Evolutionary conservation across 805 yeast genomes (phyloP).

Genomic region (Wickerhamiella hasegawae): DNA sequence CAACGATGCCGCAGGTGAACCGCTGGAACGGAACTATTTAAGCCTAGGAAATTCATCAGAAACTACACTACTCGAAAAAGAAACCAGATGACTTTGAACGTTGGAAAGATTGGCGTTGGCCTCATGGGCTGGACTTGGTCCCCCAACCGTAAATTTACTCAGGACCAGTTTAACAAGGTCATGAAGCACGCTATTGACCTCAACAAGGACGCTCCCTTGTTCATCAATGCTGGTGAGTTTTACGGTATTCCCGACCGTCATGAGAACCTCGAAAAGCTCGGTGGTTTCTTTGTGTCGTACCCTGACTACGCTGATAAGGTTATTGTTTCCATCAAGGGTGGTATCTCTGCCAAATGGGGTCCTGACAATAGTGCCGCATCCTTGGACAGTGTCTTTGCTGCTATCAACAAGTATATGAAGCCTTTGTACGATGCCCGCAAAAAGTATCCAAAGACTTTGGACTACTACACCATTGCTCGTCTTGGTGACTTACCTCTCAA

Average conservation of each 20-base stretch:
- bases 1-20: too few species aligned
- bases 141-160: conserved; percentile 34
- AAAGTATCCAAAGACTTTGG: conserved; percentile 19
- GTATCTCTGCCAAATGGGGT: conserved; percentile 23
- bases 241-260: conserved; percentile 39
- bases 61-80: too few species aligned
- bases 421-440: conserved; percentile 14
- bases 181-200: conserved; percentile 35
- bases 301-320: conserved; percentile 43
- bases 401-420: conserved; percentile 15
- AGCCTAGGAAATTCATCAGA: too few species aligned
- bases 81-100: too few species aligned
- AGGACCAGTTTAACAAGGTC: conserved; percentile 35
- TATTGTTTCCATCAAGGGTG: conserved; percentile 56
- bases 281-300: conserved; percentile 38
- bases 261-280: conserved; percentile 39
- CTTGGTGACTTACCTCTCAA: conserved; percentile 38
- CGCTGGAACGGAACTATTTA: too few species aligned
- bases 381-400: conserved; percentile 33
- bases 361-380: conserved; percentile 39
- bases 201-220: conserved; percentile 26
- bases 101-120: conserved; percentile 41
- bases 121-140: conserved; percentile 71
- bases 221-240: conserved; percentile 65
- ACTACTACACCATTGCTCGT: conserved; percentile 60